Evolutionary conservation across 306 rosid genomes (phyloP), one percentile per base, ranked within the genome.

Genomic region (Crotalaria pallida): DNA sequence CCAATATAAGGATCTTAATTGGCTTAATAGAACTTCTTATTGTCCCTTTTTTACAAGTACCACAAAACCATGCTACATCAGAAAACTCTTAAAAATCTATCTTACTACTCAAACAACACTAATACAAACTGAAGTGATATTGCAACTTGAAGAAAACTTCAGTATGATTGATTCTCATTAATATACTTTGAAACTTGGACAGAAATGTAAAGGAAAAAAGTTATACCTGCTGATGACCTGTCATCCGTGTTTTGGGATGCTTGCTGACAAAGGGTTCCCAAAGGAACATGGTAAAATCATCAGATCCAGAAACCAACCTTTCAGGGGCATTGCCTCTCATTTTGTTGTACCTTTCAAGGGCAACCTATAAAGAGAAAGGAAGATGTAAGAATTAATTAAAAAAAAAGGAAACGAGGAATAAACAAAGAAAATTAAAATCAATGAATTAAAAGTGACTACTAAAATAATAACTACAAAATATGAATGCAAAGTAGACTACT

Each of bases 271-370:
- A 85, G 18, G 99, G 99, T 75, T 94, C 97, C 99, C 97, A 94
- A 58, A 94, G 90, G 65, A 87, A 91, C 99, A 94, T 94, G 4
- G 99, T 91, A 74, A 87, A 89, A 83, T 94, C 99, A 86, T 94
- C 97, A 27, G 97, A 94, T 65, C 97, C 96, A 44, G 99, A 94
- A 78, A 94, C 97, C 86, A 94, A 75, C 61, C 99, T 86, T 79
- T 94, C 99, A 43, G 97, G 96, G 73, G 89, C 89, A 61, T 65
- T 79, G 71, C 92, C 96, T 82, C 86, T 91, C 97, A 83, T 91
- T 65, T 77, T 72, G 49, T 91, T 81, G 76, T 91, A 94, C 80
- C 98, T 88, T 84, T 87, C 97, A 79, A 94, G 81, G 70, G 98
- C 98, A 75, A 79, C 97, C 98, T 94, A 80, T 19, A 71, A 40